Base-by-base conservation (phyloP, 768 basidiomycete genomes). In the Mycena kentingensis region DNA sequence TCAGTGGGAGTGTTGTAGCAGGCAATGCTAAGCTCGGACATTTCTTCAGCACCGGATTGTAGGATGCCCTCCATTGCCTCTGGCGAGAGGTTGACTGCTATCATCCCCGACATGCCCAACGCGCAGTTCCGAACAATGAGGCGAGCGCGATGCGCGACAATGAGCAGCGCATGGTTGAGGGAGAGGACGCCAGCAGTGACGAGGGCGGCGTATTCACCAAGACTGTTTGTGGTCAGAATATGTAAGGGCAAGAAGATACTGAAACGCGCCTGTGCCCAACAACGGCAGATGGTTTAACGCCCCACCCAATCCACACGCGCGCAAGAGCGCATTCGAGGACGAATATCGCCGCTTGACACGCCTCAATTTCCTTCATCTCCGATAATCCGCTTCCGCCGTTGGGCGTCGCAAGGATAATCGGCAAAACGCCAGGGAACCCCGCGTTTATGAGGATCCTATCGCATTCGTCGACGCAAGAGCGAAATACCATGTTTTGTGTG, bases 201-300 rank as follows among this genome's bases (percentile, higher is more conserved):
- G 34, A 90, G 76, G 10, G 85, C 88, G 7, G 82, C 82, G 49
- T 87, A 90, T 70, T 90, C 88, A 34, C 88, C 88, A 16, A 90
- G 74, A 65, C 88, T 90, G 53, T 12, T n/a, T 18, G 16, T 38
- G 8, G 41, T 19, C 16, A 39, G 38, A n/a, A 56, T 15, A 22
- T 10, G 43, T 43, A 24, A 62, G 24, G 12, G 11, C 31, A 38
- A 12, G 45, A 31, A 29, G 24, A 37, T 3, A 26, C 43, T 3
- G 36, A 31, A 49, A 46, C 31, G 51, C 43, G 88, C 88, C 88
- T 90, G 60, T 90, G 88, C 3, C 88, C 88, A 16, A 84, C 73
- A 13, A 88, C 81, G 0, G 76, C 82, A n/a, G 69, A 59, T 4
- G 88, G 88, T 19, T 60, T 56, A 12, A 90, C 36, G 1, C 87